phyloP scores from a whole-genome alignment of 139 green algal genomes.

The Tetradesmus lagerheimii region DNA sequence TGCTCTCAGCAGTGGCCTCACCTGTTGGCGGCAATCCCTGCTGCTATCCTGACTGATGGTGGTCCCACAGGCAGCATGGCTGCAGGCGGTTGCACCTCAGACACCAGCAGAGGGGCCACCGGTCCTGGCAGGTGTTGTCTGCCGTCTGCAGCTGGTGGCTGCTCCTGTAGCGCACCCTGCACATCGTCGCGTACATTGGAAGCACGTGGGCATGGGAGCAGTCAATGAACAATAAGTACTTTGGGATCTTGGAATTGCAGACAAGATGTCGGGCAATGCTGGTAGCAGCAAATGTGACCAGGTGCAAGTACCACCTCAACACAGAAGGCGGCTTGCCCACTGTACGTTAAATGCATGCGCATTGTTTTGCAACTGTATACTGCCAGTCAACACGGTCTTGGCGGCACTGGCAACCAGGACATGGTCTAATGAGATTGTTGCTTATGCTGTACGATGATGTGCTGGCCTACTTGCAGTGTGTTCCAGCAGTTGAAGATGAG shows the following conservation, averaged over 20 bases:
- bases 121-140: constrained; percentile 3
- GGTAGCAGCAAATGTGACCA: too few relatives aligned
- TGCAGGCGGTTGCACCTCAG: constrained; percentile 15
- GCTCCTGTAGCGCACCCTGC: neutral
- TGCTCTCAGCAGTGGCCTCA: neutral
- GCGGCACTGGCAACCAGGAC: too few relatives aligned
- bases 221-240: too few relatives aligned
- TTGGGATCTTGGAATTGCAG: too few relatives aligned
- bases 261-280: too few relatives aligned
- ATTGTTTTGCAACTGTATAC: too few relatives aligned
- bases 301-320: too few relatives aligned
- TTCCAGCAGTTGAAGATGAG: constrained; percentile 45
- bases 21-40: neutral
- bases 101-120: neutral
- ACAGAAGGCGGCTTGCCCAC: too few relatives aligned
- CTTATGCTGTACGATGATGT: too few relatives aligned
- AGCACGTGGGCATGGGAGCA: neutral
- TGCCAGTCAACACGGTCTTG: too few relatives aligned
- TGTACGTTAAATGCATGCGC: too few relatives aligned
- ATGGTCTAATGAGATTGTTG: too few relatives aligned
- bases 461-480: neutral
- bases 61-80: constrained; percentile 20
- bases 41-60: neutral
- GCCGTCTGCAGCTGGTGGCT: constrained; percentile 14
- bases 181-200: neutral